These are phyloP conservation scores for Pulveroboletus ravenelii DNA, from an alignment of 768 basidiomycete species.

Conservation along the genomic window DNA sequence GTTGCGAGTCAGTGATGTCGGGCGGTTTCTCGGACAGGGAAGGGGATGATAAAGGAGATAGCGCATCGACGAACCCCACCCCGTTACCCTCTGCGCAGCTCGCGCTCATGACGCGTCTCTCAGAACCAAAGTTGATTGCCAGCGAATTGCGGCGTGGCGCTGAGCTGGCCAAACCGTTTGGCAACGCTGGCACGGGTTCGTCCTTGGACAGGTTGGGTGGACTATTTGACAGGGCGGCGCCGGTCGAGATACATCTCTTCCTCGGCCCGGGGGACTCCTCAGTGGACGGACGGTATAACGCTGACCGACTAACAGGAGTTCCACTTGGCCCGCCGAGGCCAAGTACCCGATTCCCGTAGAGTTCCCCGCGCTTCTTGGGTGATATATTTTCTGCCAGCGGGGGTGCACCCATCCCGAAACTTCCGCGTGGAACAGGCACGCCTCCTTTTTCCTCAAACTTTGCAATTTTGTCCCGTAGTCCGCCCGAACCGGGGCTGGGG, in stretches of 20 bases:
- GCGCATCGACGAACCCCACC: slow-evolving; percentile 1
- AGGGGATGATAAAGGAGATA: slow-evolving; percentile 2
- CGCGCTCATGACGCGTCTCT: slow-evolving; percentile 18
- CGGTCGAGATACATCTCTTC: slow-evolving; percentile 30
- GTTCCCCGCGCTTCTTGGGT: slow-evolving; percentile 53
- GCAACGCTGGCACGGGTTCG: slow-evolving; percentile 26
- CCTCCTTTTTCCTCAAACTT: slow-evolving; percentile 77
- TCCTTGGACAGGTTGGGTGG: slow-evolving; percentile 10
- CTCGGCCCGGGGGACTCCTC: slow-evolving; percentile 20
- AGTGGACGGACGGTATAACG: slow-evolving; percentile 12
- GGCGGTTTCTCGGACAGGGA: slow-evolving; percentile 9
- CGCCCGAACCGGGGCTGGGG: slow-evolving; percentile 26
- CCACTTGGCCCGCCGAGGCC: slow-evolving; percentile 24
- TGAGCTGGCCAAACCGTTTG: slow-evolving; percentile 3
- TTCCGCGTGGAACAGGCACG: slow-evolving; percentile 68
- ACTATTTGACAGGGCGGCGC: slow-evolving; percentile 14
- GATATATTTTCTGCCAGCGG: slow-evolving; percentile 45
- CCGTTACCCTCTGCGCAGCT: slow-evolving; percentile 3
- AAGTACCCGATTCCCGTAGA: slow-evolving; percentile 70
- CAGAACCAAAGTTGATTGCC: slow-evolving; percentile 21
- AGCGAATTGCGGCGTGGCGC: slow-evolving; percentile 28
- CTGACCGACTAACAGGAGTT: slow-evolving; percentile 13
- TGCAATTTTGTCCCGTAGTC: slow-evolving; percentile 66
- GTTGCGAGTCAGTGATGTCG: neutral
- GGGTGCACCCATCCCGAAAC: slow-evolving; percentile 65